Base-by-base conservation (phyloP, 2,329 filamentous ascomycete genomes). In the Camillea tinctor region DNA sequence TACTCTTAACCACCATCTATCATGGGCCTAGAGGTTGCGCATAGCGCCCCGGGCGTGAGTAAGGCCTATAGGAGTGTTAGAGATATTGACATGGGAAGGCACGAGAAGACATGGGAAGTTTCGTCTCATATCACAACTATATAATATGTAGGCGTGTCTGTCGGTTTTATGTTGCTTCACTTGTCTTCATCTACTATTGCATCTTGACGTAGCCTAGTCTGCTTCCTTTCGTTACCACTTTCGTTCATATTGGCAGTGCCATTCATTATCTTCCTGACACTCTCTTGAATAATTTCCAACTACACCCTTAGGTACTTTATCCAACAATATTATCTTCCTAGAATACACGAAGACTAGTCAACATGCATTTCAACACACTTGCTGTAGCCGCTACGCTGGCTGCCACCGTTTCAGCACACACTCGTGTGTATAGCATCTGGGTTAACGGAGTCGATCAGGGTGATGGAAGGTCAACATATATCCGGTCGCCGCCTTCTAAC, bases 361-460 rank as follows among this genome's bases (percentile, higher is more conserved):
- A 69, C 49, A 78, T 78, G 76, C 74, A 69, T 67, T 73, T 63
- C 58, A 54, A 57, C 23, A 56, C 52, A 54, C 52, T 73, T 68
- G 62, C 69, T 52, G 60, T 71, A 54, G 64, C 70, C 55, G 69
- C 74, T 60, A 68, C 69, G 63, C 65, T 78, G 64, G 73, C 74
- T 71, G 72, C 64, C 71, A 69, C 67, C 62, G 76, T 73, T 62
- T 72, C 77, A 40, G 79, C 76, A 62, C 82, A 84, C 72, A 73
- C 81, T 58, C 75, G 72, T 48, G 77, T 81, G 65, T 80, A 77
- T 68, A 66, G 78, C 54, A 75, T 81, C 60, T 81, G 75, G 76
- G 77, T 82, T 61, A 78, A 82, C 71, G 79, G 74, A 57, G 67
- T 74, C 49, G 77, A 81, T 65, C 75, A 76, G 64, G 77, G 77